Evolutionary conservation across 1,139 yeast genomes (phyloP).

Genomic region (Debaryomyces coudertii): DNA sequence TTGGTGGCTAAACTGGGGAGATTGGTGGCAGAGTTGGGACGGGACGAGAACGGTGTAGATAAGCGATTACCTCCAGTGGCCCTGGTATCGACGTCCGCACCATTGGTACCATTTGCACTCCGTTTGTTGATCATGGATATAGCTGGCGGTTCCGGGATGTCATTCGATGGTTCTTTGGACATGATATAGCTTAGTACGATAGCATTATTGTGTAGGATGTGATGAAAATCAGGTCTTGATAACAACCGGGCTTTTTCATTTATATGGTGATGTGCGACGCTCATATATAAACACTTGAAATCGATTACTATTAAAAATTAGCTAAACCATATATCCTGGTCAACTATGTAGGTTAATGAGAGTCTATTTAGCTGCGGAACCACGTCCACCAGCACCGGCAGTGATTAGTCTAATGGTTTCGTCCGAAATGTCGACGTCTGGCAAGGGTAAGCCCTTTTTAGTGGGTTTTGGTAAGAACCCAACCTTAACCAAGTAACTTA

Average conservation of each 20-base stretch:
- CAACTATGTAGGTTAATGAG: background rate
- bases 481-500: conserved; percentile 75
- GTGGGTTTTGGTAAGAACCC: conserved; percentile 76
- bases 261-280: conserved; percentile 1
- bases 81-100: background rate
- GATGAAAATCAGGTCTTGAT: background rate
- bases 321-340: background rate
- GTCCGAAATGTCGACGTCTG: conserved; percentile 56
- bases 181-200: background rate
- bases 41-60: conserved; percentile 2
- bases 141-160: background rate
- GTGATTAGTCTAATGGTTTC: conserved; percentile 67
- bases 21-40: background rate
- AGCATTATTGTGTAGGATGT: background rate
- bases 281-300: background rate
- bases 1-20: background rate
- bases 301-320: background rate
- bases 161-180: background rate
- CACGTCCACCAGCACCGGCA: conserved; percentile 91
- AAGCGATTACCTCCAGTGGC: background rate
- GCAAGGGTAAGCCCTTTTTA: conserved; percentile 50
- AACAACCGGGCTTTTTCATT: background rate
- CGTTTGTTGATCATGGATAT: background rate
- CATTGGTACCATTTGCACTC: background rate
- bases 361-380: conserved; percentile 50